A percentile compares a stretch with the other conserved stretches of the same genome.
Conservation (phyloP, 164 flowering plant genomes). For the Berberis thunbergii region DNA sequence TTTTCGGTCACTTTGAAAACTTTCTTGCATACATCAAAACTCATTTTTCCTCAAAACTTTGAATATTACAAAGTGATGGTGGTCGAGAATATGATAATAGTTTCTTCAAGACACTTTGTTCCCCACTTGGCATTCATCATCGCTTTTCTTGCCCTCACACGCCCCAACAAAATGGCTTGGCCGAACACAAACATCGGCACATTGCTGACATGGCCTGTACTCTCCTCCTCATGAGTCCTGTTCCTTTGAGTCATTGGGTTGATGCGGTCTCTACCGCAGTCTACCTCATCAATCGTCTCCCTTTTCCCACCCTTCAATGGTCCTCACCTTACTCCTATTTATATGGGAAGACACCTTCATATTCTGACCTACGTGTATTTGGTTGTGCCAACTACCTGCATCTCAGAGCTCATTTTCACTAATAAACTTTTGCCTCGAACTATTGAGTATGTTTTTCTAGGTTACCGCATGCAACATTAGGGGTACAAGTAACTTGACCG, state of each 20-base stretch:
- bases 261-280: background rate
- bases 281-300: background rate
- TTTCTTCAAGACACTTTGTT: background rate
- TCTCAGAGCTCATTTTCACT: background rate
- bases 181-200: constrained; percentile 1
- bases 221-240: background rate
- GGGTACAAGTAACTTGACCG: background rate
- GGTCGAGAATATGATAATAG: constrained; percentile 1
- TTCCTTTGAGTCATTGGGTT: background rate
- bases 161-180: background rate
- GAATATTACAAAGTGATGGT: background rate
- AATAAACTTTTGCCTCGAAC: background rate
- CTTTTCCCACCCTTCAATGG: background rate
- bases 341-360: background rate
- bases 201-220: background rate
- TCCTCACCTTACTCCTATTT: background rate
- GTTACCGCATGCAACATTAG: background rate
- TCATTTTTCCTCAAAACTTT: background rate
- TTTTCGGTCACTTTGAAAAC: constrained; percentile 1
- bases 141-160: constrained; percentile 3
- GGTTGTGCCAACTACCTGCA: background rate
- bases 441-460: background rate
- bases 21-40: constrained; percentile 2
- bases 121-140: background rate
- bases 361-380: background rate